Percentiles rank a stretch among this genome's conserved stretches.
Conservation (phyloP, 2,329 filamentous ascomycete species). For the Biscogniauxia marginata region DNA sequence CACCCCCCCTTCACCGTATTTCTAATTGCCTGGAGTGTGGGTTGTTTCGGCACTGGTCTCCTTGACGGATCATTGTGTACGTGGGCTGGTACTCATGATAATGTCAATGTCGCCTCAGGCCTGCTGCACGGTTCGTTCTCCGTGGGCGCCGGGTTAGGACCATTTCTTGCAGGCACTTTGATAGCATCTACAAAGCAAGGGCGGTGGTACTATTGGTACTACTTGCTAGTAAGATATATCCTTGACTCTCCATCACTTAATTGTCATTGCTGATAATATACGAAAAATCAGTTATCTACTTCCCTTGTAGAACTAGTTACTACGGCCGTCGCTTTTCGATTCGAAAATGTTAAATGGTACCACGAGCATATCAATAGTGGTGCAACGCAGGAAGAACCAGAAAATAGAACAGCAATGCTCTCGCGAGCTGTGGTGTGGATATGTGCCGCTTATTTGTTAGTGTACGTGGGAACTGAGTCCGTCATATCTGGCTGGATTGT, state of each 20-base stretch:
- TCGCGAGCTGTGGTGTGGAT: slow-evolving; percentile 37
- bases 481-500: slow-evolving; percentile 47
- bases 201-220: slow-evolving; percentile 41
- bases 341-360: slow-evolving; percentile 34
- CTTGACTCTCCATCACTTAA: no score
- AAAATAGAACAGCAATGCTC: slow-evolving; percentile 24
- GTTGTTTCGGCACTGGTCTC: slow-evolving; percentile 39
- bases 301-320: slow-evolving; percentile 26
- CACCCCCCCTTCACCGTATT: slow-evolving; percentile 34
- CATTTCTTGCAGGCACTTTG: slow-evolving; percentile 33
- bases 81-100: slow-evolving; percentile 41
- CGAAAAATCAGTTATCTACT: slow-evolving; percentile 9
- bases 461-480: slow-evolving; percentile 44
- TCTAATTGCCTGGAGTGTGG: slow-evolving; percentile 31
- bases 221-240: slow-evolving; percentile 34
- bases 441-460: slow-evolving; percentile 42
- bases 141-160: slow-evolving; percentile 38
- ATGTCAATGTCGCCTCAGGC: slow-evolving; percentile 39
- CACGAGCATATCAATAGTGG: slow-evolving; percentile 19
- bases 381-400: neutral
- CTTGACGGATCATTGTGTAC: slow-evolving; percentile 45
- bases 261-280: neutral
- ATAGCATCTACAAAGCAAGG: slow-evolving; percentile 22
- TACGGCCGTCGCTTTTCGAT: slow-evolving; percentile 37
- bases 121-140: slow-evolving; percentile 41